Percentiles rank a stretch among this genome's conserved stretches.
Evolutionary conservation across 2,329 filamentous ascomycete genomes (phyloP).

Genomic region (Ophiostoma sp.): DNA sequence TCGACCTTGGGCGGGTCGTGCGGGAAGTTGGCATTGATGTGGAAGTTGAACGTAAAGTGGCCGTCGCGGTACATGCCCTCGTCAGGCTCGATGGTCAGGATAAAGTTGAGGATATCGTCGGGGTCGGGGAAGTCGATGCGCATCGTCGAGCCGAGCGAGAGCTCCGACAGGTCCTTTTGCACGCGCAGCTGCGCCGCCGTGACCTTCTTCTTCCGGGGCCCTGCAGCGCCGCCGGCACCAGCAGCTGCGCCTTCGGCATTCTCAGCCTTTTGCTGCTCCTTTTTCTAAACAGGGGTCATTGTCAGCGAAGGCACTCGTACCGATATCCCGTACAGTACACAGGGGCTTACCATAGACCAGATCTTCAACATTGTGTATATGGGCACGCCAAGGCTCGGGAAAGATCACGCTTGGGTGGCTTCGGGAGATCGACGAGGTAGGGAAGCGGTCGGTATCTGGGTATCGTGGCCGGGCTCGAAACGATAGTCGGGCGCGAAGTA

Average conservation of each 20-base stretch:
- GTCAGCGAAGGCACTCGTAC: conserved; percentile 22
- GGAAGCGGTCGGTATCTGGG: background rate
- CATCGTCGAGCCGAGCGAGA: conserved; percentile 74
- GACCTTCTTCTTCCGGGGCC: conserved; percentile 84
- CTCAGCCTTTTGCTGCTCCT: conserved; percentile 92
- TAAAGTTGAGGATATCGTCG: conserved; percentile 81
- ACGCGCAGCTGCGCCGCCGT: conserved; percentile 92
- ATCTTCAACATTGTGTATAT: conserved; percentile 85
- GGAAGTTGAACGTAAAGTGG: conserved; percentile 82
- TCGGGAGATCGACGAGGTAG: background rate
- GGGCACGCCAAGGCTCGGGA: background rate
- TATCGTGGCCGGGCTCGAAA: too few relatives aligned
- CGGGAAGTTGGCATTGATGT: conserved; percentile 90
- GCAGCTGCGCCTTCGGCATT: conserved; percentile 63
- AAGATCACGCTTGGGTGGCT: background rate
- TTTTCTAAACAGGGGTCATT: conserved; percentile 54
- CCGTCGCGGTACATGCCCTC: conserved; percentile 86
- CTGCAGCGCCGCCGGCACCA: conserved; percentile 53
- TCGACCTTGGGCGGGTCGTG: conserved; percentile 97
- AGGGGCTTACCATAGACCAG: conserved; percentile 80
- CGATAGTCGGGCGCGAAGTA: too few relatives aligned
- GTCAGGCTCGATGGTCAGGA: conserved; percentile 74
- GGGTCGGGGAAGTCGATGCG: conserved; percentile 73
- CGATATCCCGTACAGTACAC: background rate
- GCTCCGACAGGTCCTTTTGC: conserved; percentile 84